Evolutionary conservation across 2,329 filamentous ascomycete genomes (phyloP), one percentile per base, ranked within the genome.

Genomic region (Penicillium rolfsii): DNA sequence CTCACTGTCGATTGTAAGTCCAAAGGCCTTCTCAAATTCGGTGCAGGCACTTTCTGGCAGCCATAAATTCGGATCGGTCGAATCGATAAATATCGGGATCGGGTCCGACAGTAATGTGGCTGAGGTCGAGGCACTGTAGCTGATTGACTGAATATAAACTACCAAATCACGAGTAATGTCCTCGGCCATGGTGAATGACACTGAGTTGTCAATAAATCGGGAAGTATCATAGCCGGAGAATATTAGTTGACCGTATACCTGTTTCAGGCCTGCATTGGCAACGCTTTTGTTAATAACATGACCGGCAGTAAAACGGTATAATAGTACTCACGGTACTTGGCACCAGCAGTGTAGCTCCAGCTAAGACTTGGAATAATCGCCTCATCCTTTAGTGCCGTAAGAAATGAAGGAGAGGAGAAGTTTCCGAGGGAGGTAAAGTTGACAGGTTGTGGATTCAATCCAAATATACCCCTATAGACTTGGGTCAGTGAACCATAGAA

Each of bases 281-380:
- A 24, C 12, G 5, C 5, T 41, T 9, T 5, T 26, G 40, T 60
- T 40, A 60, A 54, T 55, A 28, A 30, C 16, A 28, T 24, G 3
- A 3, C 35, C 28, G 12, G 12, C 19, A 3, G 33, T 28, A 49
- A 28, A 33, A 2, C 5, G 41, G 12, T 24, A n/a, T 12, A 46
- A 24, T 6, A 48, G 9, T 26, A 75, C 84, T 73, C 78, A 88
- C 87, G 83, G 70, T 92, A 92, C 63, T 84, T 83, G n/a, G 89
- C 89, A 16, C 90, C 90, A 43, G 89, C 89, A 3, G 90, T 92
- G 73, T 88, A 93, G 55, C 88, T 89, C 71, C 90, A 92, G 45
- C 88, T 90, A 63, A 91, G 82, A 72, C 89, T 91, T 1, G 89
- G 87, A 52, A 92, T 89, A 59, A 77, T 79, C 8, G 84, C 84